Evolutionary conservation across 164 flowering plant genomes (phyloP), one percentile per base, ranked within the genome.

Genomic region (Malania oleifera): DNA sequence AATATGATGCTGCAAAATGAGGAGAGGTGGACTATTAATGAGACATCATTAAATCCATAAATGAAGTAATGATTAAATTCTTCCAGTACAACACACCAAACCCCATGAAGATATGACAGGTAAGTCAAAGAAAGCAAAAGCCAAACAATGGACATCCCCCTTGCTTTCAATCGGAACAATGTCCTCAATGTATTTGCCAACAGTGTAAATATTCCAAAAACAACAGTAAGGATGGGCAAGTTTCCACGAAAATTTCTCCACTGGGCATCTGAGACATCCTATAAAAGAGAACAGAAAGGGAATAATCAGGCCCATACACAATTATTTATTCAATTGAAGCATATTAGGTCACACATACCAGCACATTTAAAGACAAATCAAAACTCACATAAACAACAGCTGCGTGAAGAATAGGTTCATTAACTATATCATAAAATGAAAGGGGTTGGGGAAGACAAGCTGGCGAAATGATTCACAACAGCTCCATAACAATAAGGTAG

Each of bases 181-280:
- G 71, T 28, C 70, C 87, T 80, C 51, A 72, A 58, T 2, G 44
- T 35, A 69, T 72, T 73, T 44, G 92, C 91, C 38, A 83, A 56
- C 64, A 77, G n/a, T 22, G 84, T 63, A 57, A 88, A 88, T 19
- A 74, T 48, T 18, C 73, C 86, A 60, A 93, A 81, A 23, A 93
- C 96, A 53, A 68, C 10, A 0, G 88, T 76, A 52, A 93, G 89
- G 66, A 88, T 58, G 9, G 82, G 82, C 47, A 93, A 70, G 65
- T 90, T 93, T 48, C 76, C 84, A 27, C 99, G 97, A 40, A 90
- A 90, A 59, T 86, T 93, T 68, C 95, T 81, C 97, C 99, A 93
- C 61, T 93, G 99, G 2, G 88, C 80, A 81, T 93, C 99, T 27
- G 97, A 86, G 31, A 75, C 73, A 72, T 93, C 99, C 99, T 93